Conservation (phyloP, 768 basidiomycete genomes). For the Russula brevipes region DNA sequence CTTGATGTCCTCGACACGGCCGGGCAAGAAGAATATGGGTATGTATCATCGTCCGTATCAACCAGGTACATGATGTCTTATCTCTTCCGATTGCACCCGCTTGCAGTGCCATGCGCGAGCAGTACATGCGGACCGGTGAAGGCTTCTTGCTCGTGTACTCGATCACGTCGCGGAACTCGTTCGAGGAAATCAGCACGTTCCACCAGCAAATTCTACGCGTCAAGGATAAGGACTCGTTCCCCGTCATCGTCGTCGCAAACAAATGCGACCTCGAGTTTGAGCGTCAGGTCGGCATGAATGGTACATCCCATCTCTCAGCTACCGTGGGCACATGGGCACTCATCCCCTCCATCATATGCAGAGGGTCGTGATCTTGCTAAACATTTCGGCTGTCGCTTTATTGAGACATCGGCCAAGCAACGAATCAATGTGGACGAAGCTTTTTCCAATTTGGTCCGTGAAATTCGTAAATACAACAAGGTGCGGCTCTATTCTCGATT, state of each 20-base stretch:
- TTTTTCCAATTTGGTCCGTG: constrained; percentile 87
- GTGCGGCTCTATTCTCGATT: constrained; percentile 36
- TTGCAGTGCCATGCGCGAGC: constrained; percentile 92
- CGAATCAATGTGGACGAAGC: constrained; percentile 96
- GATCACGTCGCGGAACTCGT: constrained; percentile 96
- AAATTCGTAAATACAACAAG: constrained; percentile 92
- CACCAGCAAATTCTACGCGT: constrained; percentile 95
- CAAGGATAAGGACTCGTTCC: constrained; percentile 94
- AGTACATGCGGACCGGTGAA: constrained; percentile 98
- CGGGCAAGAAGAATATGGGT: constrained; percentile 98
- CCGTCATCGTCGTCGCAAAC: constrained; percentile 96
- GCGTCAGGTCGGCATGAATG: constrained; percentile 92
- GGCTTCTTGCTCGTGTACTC: constrained; percentile 97
- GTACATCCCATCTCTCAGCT: constrained; percentile 40
- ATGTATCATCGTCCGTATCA: constrained; percentile 31
- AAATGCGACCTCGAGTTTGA: constrained; percentile 96
- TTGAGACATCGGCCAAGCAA: constrained; percentile 95
- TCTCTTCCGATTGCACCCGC: not conserved
- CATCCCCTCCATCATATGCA: constrained; percentile 31
- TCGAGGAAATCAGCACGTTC: constrained; percentile 95
- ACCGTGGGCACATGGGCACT: not conserved
- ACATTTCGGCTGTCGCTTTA: constrained; percentile 90
- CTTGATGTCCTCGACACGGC: constrained; percentile 97
- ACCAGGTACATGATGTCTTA: constrained; percentile 11
- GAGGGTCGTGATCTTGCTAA: constrained; percentile 98